Evolutionary conservation across 2,329 filamentous ascomycete genomes (phyloP).

Genomic region (Colletotrichum sp.): DNA sequence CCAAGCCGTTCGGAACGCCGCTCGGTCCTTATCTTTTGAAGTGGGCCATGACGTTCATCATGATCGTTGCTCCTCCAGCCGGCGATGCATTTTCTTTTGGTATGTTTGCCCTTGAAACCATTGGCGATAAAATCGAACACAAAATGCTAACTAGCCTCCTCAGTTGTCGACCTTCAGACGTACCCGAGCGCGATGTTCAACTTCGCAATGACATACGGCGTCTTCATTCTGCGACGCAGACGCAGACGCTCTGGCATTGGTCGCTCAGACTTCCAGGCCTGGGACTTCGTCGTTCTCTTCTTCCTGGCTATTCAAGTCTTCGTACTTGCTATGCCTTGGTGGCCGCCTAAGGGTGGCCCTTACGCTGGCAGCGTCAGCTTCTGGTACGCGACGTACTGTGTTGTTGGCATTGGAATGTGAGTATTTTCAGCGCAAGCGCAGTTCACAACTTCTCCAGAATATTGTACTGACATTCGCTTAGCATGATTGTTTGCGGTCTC

Average conservation of each 20-base stretch:
- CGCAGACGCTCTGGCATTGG: slow-evolving; percentile 55
- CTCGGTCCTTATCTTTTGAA: slow-evolving; percentile 63
- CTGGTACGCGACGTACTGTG: slow-evolving; percentile 74
- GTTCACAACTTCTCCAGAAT: background rate
- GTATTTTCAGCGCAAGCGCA: slow-evolving; percentile 30
- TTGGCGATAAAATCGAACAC: background rate
- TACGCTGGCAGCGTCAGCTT: slow-evolving; percentile 72
- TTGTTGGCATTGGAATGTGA: slow-evolving; percentile 68
- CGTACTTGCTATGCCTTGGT: slow-evolving; percentile 74
- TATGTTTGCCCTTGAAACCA: slow-evolving; percentile 29
- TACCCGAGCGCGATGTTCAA: slow-evolving; percentile 66
- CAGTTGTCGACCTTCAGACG: slow-evolving; percentile 62
- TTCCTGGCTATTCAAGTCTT: slow-evolving; percentile 65
- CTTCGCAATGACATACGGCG: slow-evolving; percentile 58
- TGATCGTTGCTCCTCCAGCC: slow-evolving; percentile 65
- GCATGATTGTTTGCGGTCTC: slow-evolving; percentile 54
- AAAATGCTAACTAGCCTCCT: background rate
- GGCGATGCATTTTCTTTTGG: slow-evolving; percentile 70
- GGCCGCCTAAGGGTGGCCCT: slow-evolving; percentile 64
- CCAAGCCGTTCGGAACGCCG: slow-evolving; percentile 67
- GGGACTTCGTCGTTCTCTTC: slow-evolving; percentile 63
- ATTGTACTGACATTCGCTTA: slow-evolving; percentile 25
- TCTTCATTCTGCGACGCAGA: slow-evolving; percentile 62
- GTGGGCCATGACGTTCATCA: slow-evolving; percentile 61
- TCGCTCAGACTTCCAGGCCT: slow-evolving; percentile 59